phyloP scores from a whole-genome alignment of 441 rosid species.

The Flueggea neowawraea region DNA sequence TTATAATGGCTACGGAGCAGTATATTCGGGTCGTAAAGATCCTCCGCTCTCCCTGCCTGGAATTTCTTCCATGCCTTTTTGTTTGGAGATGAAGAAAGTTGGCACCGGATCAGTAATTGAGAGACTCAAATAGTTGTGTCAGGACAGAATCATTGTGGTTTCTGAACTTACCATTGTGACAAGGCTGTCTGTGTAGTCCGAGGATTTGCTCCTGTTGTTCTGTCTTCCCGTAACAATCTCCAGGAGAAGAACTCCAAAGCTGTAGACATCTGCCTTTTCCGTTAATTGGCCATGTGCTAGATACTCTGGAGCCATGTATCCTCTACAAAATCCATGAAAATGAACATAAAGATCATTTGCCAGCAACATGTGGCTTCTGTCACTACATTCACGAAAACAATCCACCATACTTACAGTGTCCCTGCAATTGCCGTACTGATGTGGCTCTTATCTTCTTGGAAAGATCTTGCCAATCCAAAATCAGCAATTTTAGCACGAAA shows the following conservation, averaged over 20 bases:
- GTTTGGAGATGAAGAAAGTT: neutral
- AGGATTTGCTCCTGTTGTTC: conserved; percentile 65
- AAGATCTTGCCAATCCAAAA: conserved; percentile 92
- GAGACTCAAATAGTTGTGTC: neutral
- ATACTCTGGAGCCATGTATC: conserved; percentile 99
- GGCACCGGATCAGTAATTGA: neutral
- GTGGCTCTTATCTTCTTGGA: conserved; percentile 84
- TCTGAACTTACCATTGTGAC: conserved; percentile 42
- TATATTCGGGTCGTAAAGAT: conserved; percentile 68
- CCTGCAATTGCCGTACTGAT: conserved; percentile 97
- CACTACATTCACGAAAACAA: no score
- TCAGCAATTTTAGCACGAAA: conserved; percentile 90
- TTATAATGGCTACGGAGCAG: conserved; percentile 40
- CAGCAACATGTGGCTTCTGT: no score
- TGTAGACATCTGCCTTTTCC: conserved; percentile 86
- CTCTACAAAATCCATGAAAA: conserved; percentile 40
- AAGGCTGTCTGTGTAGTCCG: conserved; percentile 65
- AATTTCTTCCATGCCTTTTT: conserved; percentile 75
- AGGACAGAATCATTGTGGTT: neutral
- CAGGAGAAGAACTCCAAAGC: conserved; percentile 89
- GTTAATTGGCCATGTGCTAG: conserved; percentile 87
- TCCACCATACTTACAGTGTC: conserved; percentile 74
- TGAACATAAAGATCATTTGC: neutral
- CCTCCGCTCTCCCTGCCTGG: conserved; percentile 60
- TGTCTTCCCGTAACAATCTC: conserved; percentile 82